phyloP scores from a whole-genome alignment of 768 basidiomycete genomes.

The Cantharellus anzutake region DNA sequence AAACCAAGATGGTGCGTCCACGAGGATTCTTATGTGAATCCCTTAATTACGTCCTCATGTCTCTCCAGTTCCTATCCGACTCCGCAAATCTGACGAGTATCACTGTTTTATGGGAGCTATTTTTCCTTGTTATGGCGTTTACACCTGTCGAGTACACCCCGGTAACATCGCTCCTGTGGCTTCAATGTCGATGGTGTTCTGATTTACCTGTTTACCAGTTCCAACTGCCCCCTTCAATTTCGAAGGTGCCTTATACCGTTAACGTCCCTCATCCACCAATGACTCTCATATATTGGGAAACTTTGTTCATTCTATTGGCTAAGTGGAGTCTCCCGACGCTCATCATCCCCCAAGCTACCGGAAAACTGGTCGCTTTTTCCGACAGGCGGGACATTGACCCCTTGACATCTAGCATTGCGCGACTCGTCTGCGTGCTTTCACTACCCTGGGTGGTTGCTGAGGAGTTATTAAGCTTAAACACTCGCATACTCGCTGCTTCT shows the following conservation, averaged over 20 bases:
- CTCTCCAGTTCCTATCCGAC: slow-evolving; percentile 38
- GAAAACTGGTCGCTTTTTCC: slow-evolving; percentile 40
- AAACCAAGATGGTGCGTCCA: not conserved
- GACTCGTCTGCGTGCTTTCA: slow-evolving; percentile 26
- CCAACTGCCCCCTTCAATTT: not conserved
- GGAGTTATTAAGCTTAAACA: slow-evolving; percentile 31
- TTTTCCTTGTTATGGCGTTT: slow-evolving; percentile 31
- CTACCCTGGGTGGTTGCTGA: slow-evolving; percentile 15
- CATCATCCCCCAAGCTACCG: slow-evolving; percentile 36
- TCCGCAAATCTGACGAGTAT: slow-evolving; percentile 41
- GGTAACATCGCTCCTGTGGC: not conserved
- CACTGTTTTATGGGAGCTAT: slow-evolving; percentile 33
- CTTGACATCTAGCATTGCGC: slow-evolving; percentile 42
- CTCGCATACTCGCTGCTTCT: slow-evolving; percentile 36
- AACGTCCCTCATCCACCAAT: not conserved
- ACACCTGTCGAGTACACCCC: slow-evolving; percentile 29
- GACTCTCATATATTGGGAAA: not conserved
- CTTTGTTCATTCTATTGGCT: slow-evolving; percentile 28
- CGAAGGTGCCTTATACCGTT: slow-evolving; percentile 1
- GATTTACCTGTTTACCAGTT: not conserved
- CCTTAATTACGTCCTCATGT: not conserved
- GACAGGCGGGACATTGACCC: slow-evolving; percentile 27
- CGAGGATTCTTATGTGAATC: not conserved
- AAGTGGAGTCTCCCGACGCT: slow-evolving; percentile 44
- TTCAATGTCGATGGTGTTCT: not conserved